A percentile compares a stretch with the other conserved stretches of the same genome.
Conservation (phyloP, 2,329 filamentous ascomycete genomes). For the Hymenoscyphus fraxineus region DNA sequence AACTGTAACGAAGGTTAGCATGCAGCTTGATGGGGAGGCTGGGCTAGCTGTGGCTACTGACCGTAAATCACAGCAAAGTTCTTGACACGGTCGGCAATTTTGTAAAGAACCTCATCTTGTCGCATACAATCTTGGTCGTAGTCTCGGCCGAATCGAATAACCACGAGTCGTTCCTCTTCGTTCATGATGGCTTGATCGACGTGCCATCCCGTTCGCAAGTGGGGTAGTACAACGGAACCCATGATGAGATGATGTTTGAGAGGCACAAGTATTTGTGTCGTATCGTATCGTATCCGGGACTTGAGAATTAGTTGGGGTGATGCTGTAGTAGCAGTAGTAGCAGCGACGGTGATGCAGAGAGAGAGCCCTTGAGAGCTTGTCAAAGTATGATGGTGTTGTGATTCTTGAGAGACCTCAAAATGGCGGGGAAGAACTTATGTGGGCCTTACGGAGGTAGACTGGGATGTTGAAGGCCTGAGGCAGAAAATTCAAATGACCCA, state of each 20-base stretch:
- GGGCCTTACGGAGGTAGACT: too few species aligned
- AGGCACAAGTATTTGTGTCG: background rate
- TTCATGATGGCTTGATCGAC: slow-evolving; percentile 90
- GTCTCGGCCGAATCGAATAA: slow-evolving; percentile 91
- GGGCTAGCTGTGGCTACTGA: background rate
- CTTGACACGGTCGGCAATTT: slow-evolving; percentile 88
- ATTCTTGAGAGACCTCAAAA: too few species aligned
- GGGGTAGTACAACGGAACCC: slow-evolving; percentile 87
- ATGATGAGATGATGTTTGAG: slow-evolving; percentile 17
- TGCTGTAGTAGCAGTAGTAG: background rate
- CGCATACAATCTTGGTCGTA: slow-evolving; percentile 75
- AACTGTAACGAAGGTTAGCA: slow-evolving; percentile 38
- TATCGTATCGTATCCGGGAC: background rate
- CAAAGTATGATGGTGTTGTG: too few species aligned
- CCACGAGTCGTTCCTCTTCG: slow-evolving; percentile 88
- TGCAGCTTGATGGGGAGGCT: background rate
- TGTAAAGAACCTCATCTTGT: slow-evolving; percentile 92
- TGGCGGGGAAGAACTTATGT: too few species aligned
- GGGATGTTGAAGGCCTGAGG: too few species aligned
- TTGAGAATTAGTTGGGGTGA: background rate
- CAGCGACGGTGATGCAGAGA: too few species aligned
- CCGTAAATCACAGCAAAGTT: slow-evolving; percentile 86
- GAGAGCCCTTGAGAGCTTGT: too few species aligned
- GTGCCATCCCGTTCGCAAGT: slow-evolving; percentile 91
- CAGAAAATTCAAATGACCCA: too few species aligned